Percentiles rank a stretch among this genome's conserved stretches.
Conservation (phyloP, 441 rosid genomes). For the Flueggea neowawraea region DNA sequence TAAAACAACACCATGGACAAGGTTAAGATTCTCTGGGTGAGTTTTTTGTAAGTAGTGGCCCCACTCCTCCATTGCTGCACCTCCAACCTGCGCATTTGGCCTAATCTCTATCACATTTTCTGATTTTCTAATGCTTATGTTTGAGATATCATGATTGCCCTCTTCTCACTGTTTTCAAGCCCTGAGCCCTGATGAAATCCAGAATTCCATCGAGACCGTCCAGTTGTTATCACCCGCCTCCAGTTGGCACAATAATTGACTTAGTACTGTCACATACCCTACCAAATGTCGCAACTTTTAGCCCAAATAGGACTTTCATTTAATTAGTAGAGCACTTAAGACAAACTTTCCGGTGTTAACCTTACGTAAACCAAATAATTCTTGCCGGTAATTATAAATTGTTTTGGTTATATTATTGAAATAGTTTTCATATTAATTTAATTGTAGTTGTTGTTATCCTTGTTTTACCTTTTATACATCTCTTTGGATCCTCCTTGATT, state of each 20-base stretch:
- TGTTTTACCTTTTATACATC: neutral
- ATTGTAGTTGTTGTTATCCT: slow-evolving; percentile 13
- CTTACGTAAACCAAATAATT: slow-evolving; percentile 50
- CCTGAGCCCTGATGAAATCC: neutral
- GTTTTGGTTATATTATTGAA: neutral
- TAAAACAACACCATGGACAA: slow-evolving; percentile 8
- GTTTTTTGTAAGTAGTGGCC: slow-evolving; percentile 8
- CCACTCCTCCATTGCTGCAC: slow-evolving; percentile 9
- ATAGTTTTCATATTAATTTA: slow-evolving; percentile 14
- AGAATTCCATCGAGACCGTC: neutral
- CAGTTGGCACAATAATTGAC: slow-evolving; percentile 3
- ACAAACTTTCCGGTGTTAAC: slow-evolving; percentile 35
- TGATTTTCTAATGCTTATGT: neutral
- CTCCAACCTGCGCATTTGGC: slow-evolving; percentile 20
- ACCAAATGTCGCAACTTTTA: slow-evolving; percentile 8
- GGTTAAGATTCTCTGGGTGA: slow-evolving; percentile 16
- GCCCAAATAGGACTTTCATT: neutral
- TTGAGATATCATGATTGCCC: slow-evolving; percentile 2
- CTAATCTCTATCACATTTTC: slow-evolving; percentile 1
- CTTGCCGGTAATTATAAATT: slow-evolving; percentile 3
- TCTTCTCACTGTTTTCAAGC: neutral
- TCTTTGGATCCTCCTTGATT: too few species aligned
- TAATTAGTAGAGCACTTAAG: slow-evolving; percentile 3
- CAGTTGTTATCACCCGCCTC: slow-evolving; percentile 5
- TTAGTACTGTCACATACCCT: neutral